phyloP scores from a whole-genome alignment of 202 grass and related monocot genomes.

The Cymbopogon flexuosus region DNA sequence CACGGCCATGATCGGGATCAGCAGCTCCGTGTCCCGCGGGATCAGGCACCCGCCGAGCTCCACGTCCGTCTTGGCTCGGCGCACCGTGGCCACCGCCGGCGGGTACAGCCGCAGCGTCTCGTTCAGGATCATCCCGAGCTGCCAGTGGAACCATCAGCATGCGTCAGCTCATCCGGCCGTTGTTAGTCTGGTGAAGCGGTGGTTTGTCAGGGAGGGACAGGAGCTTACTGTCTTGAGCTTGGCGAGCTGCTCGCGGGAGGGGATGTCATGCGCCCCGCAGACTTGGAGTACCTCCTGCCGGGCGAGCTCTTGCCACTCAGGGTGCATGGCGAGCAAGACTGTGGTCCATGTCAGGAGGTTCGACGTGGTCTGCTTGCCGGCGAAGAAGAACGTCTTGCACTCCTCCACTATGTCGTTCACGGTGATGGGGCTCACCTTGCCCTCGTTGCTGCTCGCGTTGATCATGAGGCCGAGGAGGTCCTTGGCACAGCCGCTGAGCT shows the following conservation, averaged over 20 bases:
- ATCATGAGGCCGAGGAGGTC: constrained; percentile 95
- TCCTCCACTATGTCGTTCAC: constrained; percentile 96
- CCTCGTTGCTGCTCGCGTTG: constrained; percentile 37
- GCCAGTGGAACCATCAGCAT: neutral
- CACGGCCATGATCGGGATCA: constrained; percentile 97
- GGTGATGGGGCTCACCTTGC: constrained; percentile 48
- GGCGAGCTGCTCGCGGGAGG: constrained; percentile 71
- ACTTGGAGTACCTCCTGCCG: constrained; percentile 80
- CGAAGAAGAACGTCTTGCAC: constrained; percentile 99
- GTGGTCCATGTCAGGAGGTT: constrained; percentile 95
- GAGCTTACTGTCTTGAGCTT: constrained; percentile 83
- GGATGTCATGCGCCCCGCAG: constrained; percentile 58
- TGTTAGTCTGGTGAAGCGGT: neutral
- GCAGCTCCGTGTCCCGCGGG: constrained; percentile 78
- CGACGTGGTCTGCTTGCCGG: constrained; percentile 95
- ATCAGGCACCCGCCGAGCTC: constrained; percentile 70
- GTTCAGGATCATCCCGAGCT: constrained; percentile 90
- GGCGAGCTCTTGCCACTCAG: constrained; percentile 88
- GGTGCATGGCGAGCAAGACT: constrained; percentile 90
- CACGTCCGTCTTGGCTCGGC: constrained; percentile 75
- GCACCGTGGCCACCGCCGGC: constrained; percentile 87
- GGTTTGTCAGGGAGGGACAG: neutral
- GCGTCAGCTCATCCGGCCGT: constrained; percentile 16
- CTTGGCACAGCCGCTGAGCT: constrained; percentile 46
- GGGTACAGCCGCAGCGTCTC: constrained; percentile 97